These are phyloP conservation scores for Saccharomycopsis sp. DNA, from an alignment of 805 yeast genomes.

Conservation along the genomic window DNA sequence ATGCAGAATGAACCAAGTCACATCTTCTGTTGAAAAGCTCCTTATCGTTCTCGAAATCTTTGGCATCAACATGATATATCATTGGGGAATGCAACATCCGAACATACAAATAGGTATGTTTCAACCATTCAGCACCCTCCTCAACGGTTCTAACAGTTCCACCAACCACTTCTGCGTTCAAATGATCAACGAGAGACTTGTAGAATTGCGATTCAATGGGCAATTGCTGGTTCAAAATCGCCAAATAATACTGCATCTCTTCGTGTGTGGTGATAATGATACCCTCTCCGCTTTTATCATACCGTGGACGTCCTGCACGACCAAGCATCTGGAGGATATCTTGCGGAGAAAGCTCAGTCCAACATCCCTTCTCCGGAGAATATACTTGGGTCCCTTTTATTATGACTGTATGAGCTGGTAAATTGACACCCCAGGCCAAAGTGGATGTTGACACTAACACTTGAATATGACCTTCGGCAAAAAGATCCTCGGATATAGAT, in stretches of 20 bases:
- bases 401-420: slow-evolving; percentile 92
- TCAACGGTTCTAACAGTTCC: slow-evolving; percentile 55
- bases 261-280: slow-evolving; percentile 82
- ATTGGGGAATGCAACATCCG: slow-evolving; percentile 71
- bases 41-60: slow-evolving; percentile 44
- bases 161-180: slow-evolving; percentile 82
- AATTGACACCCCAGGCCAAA: slow-evolving; percentile 94
- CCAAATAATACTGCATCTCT: slow-evolving; percentile 82
- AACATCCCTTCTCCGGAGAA: slow-evolving; percentile 80
- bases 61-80: slow-evolving; percentile 68
- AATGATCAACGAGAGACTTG: slow-evolving; percentile 57
- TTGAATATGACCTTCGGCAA: slow-evolving; percentile 81
- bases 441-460: slow-evolving; percentile 89
- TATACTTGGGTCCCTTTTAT: slow-evolving; percentile 92
- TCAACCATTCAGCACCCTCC: slow-evolving; percentile 78
- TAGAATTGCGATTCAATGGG: slow-evolving; percentile 89
- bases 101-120: slow-evolving; percentile 69
- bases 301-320: slow-evolving; percentile 95
- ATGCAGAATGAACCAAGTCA: slow-evolving; percentile 73
- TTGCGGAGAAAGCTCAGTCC: slow-evolving; percentile 92
- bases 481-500: slow-evolving; percentile 72
- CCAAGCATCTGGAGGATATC: slow-evolving; percentile 97
- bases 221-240: slow-evolving; percentile 82
- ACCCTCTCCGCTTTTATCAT: slow-evolving; percentile 90
- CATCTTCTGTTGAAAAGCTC: slow-evolving; percentile 44